Conservation (phyloP, 345 rosid species). For the Gynandropsis gynandra region DNA sequence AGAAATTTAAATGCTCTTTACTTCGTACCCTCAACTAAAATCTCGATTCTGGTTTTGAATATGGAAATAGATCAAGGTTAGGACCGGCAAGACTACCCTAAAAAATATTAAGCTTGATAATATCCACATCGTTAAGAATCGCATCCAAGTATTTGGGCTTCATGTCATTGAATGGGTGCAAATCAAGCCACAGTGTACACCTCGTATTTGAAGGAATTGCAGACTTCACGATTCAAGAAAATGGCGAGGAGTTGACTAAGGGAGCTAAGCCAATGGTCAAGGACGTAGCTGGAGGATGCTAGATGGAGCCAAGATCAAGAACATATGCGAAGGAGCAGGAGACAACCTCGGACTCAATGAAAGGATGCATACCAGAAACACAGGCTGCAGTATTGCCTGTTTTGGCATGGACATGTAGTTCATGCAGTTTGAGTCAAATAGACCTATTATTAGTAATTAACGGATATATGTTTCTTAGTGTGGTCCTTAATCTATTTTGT, state of each 20-base stretch:
- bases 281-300: too few relatives aligned
- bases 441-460: too few relatives aligned
- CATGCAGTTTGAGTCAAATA: too few relatives aligned
- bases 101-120: constrained; percentile 21
- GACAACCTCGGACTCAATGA: too few relatives aligned
- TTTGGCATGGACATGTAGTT: too few relatives aligned
- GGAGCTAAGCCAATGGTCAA: constrained; percentile 25
- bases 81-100: constrained; percentile 19
- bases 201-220: too few relatives aligned
- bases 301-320: constrained; percentile 15
- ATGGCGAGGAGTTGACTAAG: constrained; percentile 23
- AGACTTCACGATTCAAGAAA: not conserved
- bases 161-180: not conserved
- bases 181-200: constrained; percentile 18
- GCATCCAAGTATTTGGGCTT: not conserved
- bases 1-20: not conserved
- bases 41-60: not conserved
- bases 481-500: too few relatives aligned
- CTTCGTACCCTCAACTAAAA: accelerated
- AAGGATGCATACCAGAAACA: too few relatives aligned
- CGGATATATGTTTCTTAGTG: too few relatives aligned
- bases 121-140: constrained; percentile 40
- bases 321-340: too few relatives aligned
- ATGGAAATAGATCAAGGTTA: constrained; percentile 16
- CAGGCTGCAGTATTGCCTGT: too few relatives aligned